Evolutionary conservation across 129 eudicot species (phyloP).

Genomic region (Solidago caesia): DNA sequence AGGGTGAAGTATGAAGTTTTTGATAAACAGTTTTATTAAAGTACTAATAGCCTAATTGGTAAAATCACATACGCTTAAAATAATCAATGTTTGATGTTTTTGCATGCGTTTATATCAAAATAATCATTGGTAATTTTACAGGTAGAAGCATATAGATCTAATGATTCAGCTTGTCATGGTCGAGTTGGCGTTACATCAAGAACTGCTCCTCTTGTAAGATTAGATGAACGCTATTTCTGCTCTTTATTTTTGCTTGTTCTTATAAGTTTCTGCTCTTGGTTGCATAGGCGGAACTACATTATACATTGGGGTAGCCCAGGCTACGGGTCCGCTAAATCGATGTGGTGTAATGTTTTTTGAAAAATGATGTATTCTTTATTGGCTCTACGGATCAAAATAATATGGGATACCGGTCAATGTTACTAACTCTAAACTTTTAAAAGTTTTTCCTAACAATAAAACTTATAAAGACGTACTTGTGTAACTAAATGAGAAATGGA

Average conservation of each 20-base stretch:
- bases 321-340: too few relatives aligned
- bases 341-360: too few relatives aligned
- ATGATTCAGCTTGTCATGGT: conserved; percentile 98
- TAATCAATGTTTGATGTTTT: background rate
- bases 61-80: background rate
- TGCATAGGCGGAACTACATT: background rate
- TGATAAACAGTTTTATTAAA: background rate
- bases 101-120: background rate
- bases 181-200: conserved; percentile 92
- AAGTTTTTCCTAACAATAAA: too few relatives aligned
- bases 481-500: too few relatives aligned
- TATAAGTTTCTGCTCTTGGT: background rate
- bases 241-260: background rate
- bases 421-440: too few relatives aligned
- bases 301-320: too few relatives aligned
- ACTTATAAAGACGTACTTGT: too few relatives aligned
- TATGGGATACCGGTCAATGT: too few relatives aligned
- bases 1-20: too few relatives aligned
- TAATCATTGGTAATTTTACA: conserved; percentile 21
- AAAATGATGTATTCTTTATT: too few relatives aligned
- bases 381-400: too few relatives aligned
- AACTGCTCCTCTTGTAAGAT: conserved; percentile 92
- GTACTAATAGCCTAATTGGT: background rate
- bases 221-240: background rate
- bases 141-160: conserved; percentile 98